Conservation (phyloP, 768 basidiomycete species). For the Mycena amicta region DNA sequence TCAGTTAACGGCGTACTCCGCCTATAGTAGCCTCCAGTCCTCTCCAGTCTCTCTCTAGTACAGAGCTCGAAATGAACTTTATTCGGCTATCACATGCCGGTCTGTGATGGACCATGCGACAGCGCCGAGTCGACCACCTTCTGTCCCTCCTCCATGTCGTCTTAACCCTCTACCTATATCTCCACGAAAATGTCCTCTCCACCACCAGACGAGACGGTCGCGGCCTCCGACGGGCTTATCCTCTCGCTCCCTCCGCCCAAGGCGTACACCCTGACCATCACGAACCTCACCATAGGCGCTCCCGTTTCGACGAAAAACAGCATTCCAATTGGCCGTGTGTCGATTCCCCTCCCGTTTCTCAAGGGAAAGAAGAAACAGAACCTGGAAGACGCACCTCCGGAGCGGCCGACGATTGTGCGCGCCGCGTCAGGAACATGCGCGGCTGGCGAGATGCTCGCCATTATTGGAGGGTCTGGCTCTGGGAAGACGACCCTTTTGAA, state of each 20-base stretch:
- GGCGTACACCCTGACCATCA: conserved; percentile 9
- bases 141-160: too few relatives aligned
- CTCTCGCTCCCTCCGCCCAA: conserved; percentile 21
- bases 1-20: too few relatives aligned
- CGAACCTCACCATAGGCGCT: conserved; percentile 7
- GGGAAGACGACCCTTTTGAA: conserved; percentile 19
- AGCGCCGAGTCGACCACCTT: too few relatives aligned
- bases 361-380: conserved; percentile 3
- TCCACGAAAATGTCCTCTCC: too few relatives aligned
- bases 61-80: too few relatives aligned
- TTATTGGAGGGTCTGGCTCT: conserved; percentile 20
- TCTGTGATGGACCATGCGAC: too few relatives aligned
- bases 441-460: conserved; percentile 22
- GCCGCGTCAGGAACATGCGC: conserved; percentile 15
- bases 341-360: conserved; percentile 11
- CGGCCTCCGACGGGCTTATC: conserved; percentile 3
- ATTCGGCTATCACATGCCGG: too few relatives aligned
- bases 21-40: too few relatives aligned
- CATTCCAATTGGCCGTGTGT: conserved; percentile 1
- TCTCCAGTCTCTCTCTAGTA: too few relatives aligned
- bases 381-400: neutral
- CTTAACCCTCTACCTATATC: too few relatives aligned
- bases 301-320: neutral
- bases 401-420: conserved; percentile 10
- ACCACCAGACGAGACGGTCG: neutral